Percentiles rank a stretch among this genome's conserved stretches.
These are phyloP conservation scores for Coniferiporia weirii DNA, from an alignment of 1,284 basidiomycete genomes.

Conservation along the genomic window DNA sequence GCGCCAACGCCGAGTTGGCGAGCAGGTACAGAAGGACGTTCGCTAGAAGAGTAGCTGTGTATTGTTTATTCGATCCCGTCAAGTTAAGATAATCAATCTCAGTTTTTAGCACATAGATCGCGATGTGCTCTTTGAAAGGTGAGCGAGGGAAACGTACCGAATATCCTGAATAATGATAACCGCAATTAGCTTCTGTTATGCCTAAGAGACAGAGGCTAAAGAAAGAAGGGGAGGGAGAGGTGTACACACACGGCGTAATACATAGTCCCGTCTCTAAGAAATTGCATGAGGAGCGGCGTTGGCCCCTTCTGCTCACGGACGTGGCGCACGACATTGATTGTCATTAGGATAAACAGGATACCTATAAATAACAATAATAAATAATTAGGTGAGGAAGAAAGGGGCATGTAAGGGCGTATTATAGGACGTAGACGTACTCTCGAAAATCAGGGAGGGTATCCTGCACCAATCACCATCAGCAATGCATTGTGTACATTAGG, in stretches of 20 bases:
- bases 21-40: constrained; percentile 4
- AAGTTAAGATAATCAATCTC: too few species aligned
- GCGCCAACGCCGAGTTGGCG: constrained; percentile 5
- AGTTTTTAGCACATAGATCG: background rate
- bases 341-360: constrained; percentile 3
- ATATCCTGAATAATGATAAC: background rate
- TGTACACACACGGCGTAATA: constrained; percentile 4
- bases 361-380: background rate
- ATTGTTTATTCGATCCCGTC: too few species aligned
- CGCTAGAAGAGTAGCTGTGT: background rate
- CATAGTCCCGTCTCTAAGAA: constrained; percentile 5
- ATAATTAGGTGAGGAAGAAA: background rate
- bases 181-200: background rate
- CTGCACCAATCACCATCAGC: background rate
- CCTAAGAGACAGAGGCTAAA: background rate
- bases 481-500: too few species aligned
- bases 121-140: background rate
- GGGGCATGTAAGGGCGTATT: too few species aligned
- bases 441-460: constrained; percentile 8
- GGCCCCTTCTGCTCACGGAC: background rate
- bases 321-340: constrained; percentile 1
- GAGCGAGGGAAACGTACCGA: background rate
- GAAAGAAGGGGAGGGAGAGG: background rate
- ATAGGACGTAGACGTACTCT: background rate
- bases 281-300: background rate